A percentile compares a stretch with the other conserved stretches of the same genome.
Evolutionary conservation across 331 rosid genomes (phyloP).

Genomic region (Acacia pycnantha): DNA sequence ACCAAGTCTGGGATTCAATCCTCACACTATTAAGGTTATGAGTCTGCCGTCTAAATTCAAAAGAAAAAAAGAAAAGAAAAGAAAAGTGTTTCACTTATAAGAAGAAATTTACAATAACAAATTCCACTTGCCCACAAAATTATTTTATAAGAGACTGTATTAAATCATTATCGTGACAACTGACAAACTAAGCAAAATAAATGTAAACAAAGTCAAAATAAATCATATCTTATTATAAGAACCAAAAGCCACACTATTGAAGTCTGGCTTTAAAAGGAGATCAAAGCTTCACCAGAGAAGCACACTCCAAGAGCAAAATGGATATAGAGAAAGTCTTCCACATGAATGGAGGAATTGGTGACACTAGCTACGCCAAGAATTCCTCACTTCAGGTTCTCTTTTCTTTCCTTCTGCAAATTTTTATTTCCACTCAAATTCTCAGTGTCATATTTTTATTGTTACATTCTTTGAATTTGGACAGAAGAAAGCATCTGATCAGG

Average conservation of each 20-base stretch:
- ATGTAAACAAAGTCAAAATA: not conserved
- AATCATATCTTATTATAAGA: not conserved
- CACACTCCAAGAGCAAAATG: constrained; percentile 41
- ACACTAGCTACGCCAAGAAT: constrained; percentile 78
- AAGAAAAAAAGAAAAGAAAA: too few species aligned
- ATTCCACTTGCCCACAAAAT: not conserved
- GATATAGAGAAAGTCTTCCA: constrained; percentile 78
- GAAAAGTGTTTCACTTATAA: not conserved
- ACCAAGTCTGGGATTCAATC: too few species aligned
- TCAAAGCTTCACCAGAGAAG: constrained; percentile 30
- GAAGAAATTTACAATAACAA: too few species aligned
- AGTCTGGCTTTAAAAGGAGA: constrained; percentile 34
- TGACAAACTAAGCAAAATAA: not conserved
- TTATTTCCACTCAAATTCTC: not conserved
- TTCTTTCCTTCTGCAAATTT: constrained; percentile 4
- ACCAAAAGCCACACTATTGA: constrained; percentile 17
- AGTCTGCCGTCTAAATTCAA: too few species aligned
- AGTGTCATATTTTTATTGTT: not conserved
- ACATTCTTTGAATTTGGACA: constrained; percentile 17
- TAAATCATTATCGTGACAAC: not conserved
- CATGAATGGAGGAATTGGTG: constrained; percentile 86
- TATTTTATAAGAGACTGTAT: not conserved
- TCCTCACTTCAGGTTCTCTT: constrained; percentile 75
- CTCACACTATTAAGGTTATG: too few species aligned
- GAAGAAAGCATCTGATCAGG: constrained; percentile 77